Percentiles rank a stretch among this genome's conserved stretches.
phyloP scores from a whole-genome alignment of 306 rosid species.

The Citrullus amarus region DNA sequence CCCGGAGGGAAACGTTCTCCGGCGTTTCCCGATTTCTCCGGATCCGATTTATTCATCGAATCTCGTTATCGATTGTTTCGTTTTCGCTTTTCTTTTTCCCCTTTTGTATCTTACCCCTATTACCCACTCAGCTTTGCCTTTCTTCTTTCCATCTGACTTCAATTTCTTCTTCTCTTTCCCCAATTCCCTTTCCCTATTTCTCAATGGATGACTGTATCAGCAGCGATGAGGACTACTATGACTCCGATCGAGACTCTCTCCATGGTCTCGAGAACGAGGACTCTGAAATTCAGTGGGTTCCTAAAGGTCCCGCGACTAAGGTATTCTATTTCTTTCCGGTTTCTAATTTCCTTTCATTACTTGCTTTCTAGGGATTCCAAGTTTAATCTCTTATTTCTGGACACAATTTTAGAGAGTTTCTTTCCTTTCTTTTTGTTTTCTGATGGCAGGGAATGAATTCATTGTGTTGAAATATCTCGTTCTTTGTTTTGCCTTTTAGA shows the following conservation, averaged over 20 bases:
- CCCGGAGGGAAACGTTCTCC: not conserved
- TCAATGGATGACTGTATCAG: constrained; percentile 41
- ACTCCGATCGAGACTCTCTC: constrained; percentile 60
- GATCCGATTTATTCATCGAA: constrained; percentile 10
- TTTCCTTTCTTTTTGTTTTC: no score
- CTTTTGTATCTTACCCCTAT: not conserved
- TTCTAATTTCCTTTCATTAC: not conserved
- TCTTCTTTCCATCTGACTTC: not conserved
- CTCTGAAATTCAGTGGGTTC: constrained; percentile 20
- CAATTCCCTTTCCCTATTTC: not conserved
- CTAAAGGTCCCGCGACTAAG: constrained; percentile 58
- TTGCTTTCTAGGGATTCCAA: not conserved
- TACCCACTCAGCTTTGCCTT: not conserved
- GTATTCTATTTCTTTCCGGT: constrained; percentile 18
- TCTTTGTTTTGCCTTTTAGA: not conserved
- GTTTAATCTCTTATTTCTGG: not conserved
- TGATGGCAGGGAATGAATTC: not conserved
- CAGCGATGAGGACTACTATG: constrained; percentile 49
- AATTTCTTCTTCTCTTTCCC: not conserved
- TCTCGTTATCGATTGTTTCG: not conserved
- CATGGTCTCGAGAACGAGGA: constrained; percentile 50
- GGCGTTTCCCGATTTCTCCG: not conserved
- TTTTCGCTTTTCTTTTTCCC: not conserved
- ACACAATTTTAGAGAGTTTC: not conserved
- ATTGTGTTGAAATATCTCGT: not conserved